These are phyloP conservation scores for Pleodorina starrii DNA, from an alignment of 139 green algal species.

Conservation along the genomic window DNA sequence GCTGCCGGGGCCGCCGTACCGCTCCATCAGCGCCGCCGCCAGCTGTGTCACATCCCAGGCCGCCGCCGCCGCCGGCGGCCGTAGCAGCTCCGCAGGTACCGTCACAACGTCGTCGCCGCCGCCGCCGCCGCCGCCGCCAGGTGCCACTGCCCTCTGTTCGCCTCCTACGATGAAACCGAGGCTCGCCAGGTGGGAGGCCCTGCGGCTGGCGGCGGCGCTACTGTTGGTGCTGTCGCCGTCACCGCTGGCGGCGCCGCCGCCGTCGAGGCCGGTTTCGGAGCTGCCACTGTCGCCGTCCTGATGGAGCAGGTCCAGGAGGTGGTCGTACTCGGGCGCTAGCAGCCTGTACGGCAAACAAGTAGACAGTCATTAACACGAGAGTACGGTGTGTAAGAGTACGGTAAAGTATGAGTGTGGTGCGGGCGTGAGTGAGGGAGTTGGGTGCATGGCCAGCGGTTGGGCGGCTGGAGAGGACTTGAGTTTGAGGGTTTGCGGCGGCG, in stretches of 20 bases:
- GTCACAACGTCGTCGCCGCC: background rate
- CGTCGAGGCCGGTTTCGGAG: background rate
- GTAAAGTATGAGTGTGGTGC: background rate
- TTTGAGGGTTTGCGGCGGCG: too few relatives aligned
- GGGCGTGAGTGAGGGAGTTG: background rate
- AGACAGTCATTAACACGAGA: too few relatives aligned
- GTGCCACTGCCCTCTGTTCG: background rate
- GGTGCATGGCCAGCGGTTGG: too few relatives aligned
- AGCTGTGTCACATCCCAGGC: constrained; percentile 23
- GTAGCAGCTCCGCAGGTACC: background rate
- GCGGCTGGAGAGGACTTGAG: too few relatives aligned
- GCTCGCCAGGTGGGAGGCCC: background rate
- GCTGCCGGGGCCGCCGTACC: background rate
- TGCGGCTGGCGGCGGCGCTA: background rate
- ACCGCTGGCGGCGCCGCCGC: too few relatives aligned
- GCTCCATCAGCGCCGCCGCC: background rate
- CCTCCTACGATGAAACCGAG: background rate
- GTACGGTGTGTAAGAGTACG: background rate
- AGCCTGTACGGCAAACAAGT: too few relatives aligned
- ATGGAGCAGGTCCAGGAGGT: constrained; percentile 21
- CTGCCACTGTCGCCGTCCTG: background rate
- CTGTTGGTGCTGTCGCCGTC: too few relatives aligned
- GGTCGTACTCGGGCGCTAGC: constrained; percentile 42
- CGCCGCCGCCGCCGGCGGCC: background rate
- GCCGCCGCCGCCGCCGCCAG: too few relatives aligned